Percentiles rank a stretch among this genome's conserved stretches.
These are phyloP conservation scores for Umbilicaria muhlenbergii DNA, from an alignment of 495 filamentous ascomycete species.

Conservation along the genomic window DNA sequence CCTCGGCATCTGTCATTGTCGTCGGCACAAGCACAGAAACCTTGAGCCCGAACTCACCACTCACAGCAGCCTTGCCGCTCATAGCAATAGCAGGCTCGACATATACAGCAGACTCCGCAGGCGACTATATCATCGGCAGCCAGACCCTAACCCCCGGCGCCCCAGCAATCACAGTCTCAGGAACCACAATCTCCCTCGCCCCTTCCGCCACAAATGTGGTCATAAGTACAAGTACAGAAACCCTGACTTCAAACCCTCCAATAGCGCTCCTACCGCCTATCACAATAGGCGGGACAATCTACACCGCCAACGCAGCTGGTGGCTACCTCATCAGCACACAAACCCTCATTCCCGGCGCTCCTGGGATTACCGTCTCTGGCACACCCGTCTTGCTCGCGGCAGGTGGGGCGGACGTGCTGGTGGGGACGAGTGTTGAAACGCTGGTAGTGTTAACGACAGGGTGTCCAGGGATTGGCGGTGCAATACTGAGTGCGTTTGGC, in stretches of 20 bases:
- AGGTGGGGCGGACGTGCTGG: too few species aligned
- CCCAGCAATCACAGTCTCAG: constrained; percentile 8
- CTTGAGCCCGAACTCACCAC: too few species aligned
- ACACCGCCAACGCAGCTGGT: not conserved
- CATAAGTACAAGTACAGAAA: constrained; percentile 4
- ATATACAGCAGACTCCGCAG: constrained; percentile 4
- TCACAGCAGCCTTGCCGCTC: too few species aligned
- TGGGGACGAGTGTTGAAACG: too few species aligned
- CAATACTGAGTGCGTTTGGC: too few species aligned
- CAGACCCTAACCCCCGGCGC: constrained; percentile 11
- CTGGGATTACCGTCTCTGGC: constrained; percentile 1
- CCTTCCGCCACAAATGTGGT: constrained; percentile 1
- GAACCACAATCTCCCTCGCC: constrained; percentile 8
- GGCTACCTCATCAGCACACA: constrained; percentile 1
- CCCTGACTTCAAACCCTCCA: not conserved
- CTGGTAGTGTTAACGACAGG: too few species aligned
- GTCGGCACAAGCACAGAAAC: too few species aligned
- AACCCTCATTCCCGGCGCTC: constrained; percentile 2
- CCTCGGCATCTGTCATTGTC: too few species aligned
- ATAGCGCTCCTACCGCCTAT: too few species aligned
- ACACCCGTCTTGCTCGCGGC: not conserved
- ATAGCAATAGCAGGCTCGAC: constrained; percentile 2
- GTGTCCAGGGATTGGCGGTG: too few species aligned
- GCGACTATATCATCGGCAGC: constrained; percentile 2
- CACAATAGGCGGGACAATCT: too few species aligned